phyloP scores from a whole-genome alignment of 1,284 basidiomycete species.

The Erythrobasidium hasegawianum region DNA sequence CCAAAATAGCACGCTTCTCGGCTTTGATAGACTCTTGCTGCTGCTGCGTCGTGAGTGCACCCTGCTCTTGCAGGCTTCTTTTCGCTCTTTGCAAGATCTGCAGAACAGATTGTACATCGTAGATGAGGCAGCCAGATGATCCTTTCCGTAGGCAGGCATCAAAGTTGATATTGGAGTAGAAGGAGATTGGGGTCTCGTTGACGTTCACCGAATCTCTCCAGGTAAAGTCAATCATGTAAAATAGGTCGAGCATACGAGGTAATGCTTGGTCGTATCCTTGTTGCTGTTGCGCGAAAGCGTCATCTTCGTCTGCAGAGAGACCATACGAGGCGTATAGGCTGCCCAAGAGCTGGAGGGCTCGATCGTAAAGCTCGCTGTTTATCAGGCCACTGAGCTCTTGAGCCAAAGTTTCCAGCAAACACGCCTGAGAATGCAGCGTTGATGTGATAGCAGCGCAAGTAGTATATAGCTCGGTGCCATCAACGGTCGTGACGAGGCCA shows the following conservation, averaged over 20 bases:
- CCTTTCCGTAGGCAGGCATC: slow-evolving; percentile 69
- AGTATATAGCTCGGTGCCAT: slow-evolving; percentile 66
- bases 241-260: slow-evolving; percentile 76
- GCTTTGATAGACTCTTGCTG: slow-evolving; percentile 65
- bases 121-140: slow-evolving; percentile 70
- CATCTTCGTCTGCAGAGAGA: slow-evolving; percentile 41
- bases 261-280: slow-evolving; percentile 70
- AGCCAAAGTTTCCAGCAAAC: slow-evolving; percentile 79
- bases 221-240: slow-evolving; percentile 78
- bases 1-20: slow-evolving; percentile 71
- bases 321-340: slow-evolving; percentile 26
- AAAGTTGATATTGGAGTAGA: slow-evolving; percentile 67
- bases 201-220: slow-evolving; percentile 74
- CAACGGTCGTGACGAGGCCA: slow-evolving; percentile 46
- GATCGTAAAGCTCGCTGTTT: slow-evolving; percentile 55
- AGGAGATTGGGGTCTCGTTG: slow-evolving; percentile 60
- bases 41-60: slow-evolving; percentile 60
- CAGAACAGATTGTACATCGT: slow-evolving; percentile 68
- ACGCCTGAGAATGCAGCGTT: slow-evolving; percentile 76
- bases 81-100: slow-evolving; percentile 62
- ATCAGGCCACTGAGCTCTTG: slow-evolving; percentile 85
- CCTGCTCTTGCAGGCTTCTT: slow-evolving; percentile 63
- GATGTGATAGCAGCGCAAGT: slow-evolving; percentile 71
- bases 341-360: slow-evolving; percentile 44
- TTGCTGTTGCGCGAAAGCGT: neutral